Conservation (phyloP, 495 filamentous ascomycete species). For the Lentithecium fluviatile region DNA sequence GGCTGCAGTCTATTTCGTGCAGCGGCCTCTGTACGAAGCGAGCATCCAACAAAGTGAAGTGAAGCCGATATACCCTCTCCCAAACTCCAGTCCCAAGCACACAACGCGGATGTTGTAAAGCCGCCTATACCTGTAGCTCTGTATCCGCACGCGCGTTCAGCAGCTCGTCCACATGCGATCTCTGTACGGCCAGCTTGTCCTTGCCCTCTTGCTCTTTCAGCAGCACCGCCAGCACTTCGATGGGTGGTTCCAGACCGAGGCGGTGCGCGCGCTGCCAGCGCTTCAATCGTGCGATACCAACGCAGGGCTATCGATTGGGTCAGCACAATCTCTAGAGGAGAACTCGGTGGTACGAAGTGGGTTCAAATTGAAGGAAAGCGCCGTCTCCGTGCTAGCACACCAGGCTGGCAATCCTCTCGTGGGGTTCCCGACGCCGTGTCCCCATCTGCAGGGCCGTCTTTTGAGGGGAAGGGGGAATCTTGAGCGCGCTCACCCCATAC, state of each 20-base stretch:
- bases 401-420: too few relatives aligned
- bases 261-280: constrained; percentile 84
- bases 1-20: too few relatives aligned
- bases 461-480: background rate
- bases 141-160: constrained; percentile 49
- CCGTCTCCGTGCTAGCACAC: too few relatives aligned
- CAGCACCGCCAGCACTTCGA: constrained; percentile 87
- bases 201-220: constrained; percentile 62
- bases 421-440: too few relatives aligned
- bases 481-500: constrained; percentile 68
- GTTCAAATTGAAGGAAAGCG: too few relatives aligned
- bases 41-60: too few relatives aligned
- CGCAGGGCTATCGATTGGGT: constrained; percentile 64
- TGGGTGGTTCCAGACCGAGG: constrained; percentile 77
- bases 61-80: too few relatives aligned
- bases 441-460: background rate
- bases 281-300: constrained; percentile 76
- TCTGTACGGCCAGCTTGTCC: constrained; percentile 52
- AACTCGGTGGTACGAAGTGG: too few relatives aligned
- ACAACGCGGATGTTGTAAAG: too few relatives aligned
- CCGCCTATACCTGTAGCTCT: background rate
- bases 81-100: too few relatives aligned
- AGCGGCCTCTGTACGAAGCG: too few relatives aligned
- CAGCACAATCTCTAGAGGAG: background rate
- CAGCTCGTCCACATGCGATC: constrained; percentile 78